These are phyloP conservation scores for Chamaenerion angustifolium DNA, from an alignment of 345 rosid genomes.

Conservation along the genomic window DNA sequence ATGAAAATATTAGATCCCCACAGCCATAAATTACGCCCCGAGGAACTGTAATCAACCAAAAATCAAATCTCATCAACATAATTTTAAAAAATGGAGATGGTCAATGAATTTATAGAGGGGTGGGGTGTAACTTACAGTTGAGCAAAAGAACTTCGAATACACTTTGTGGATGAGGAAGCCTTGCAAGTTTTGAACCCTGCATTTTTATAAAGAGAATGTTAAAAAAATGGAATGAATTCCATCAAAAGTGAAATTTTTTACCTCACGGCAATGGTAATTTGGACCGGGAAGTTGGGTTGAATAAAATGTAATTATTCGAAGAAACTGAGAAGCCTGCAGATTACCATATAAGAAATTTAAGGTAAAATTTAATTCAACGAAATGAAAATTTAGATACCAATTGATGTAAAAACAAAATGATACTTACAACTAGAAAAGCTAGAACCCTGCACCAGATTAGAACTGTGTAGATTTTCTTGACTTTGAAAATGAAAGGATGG, in stretches of 20 bases:
- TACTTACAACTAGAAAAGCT: constrained; percentile 89
- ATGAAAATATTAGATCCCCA: constrained; percentile 96
- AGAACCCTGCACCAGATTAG: constrained; percentile 96
- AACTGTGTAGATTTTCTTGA: constrained; percentile 93
- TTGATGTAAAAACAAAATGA: background rate
- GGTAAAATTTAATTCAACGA: too few relatives aligned
- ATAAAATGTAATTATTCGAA: constrained; percentile 81
- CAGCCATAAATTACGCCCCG: constrained; percentile 84
- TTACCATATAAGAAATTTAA: constrained; percentile 5
- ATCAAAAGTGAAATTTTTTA: constrained; percentile 9
- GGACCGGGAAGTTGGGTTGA: constrained; percentile 99
- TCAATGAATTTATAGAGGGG: background rate
- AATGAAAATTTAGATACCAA: too few relatives aligned
- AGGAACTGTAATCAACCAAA: constrained; percentile 61
- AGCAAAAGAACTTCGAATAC: constrained; percentile 54
- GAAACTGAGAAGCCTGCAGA: constrained; percentile 70
- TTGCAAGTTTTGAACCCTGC: constrained; percentile 83
- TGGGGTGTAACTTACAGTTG: constrained; percentile 43
- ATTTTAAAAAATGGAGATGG: background rate
- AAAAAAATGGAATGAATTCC: too few relatives aligned
- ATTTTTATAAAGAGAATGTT: constrained; percentile 1
- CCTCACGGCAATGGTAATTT: constrained; percentile 95
- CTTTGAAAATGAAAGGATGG: constrained; percentile 90
- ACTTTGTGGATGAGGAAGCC: constrained; percentile 66
- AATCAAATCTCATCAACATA: background rate